Evolutionary conservation across 2,329 filamentous ascomycete genomes (phyloP).

Genomic region (Pestalotiopsis sp.): DNA sequence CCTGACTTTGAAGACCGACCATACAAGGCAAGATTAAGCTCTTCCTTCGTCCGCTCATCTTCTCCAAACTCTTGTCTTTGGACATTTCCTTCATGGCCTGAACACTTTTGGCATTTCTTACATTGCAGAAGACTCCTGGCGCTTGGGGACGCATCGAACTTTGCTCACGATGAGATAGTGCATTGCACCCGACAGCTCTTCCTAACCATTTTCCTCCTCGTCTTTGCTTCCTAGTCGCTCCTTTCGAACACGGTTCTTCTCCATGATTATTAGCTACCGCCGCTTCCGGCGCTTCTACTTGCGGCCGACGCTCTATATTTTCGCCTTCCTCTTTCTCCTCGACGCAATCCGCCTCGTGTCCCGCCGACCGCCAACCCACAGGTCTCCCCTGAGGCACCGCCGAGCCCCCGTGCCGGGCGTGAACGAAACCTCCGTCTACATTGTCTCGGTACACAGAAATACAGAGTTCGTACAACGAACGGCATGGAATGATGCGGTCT

Average conservation of each 20-base stretch:
- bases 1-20: neutral
- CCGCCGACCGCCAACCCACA: constrained; percentile 32
- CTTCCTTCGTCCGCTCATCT: neutral
- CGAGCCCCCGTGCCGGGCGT: neutral
- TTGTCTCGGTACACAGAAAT: constrained; percentile 70
- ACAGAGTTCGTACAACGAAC: constrained; percentile 60
- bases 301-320: constrained; percentile 33
- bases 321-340: constrained; percentile 35
- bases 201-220: neutral
- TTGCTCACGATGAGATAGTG: constrained; percentile 7
- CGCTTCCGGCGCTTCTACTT: constrained; percentile 36
- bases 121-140: neutral
- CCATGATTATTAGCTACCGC: constrained; percentile 38
- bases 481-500: constrained; percentile 62
- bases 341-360: constrained; percentile 34
- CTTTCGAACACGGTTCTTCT: neutral
- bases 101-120: neutral
- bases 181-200: neutral
- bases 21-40: neutral
- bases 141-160: neutral
- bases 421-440: constrained; percentile 53
- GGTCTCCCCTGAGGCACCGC: constrained; percentile 22
- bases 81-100: neutral
- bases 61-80: neutral
- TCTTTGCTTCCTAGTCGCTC: constrained; percentile 5